These are phyloP conservation scores for Aspergillus brunneoviolaceus DNA, from an alignment of 2,329 filamentous ascomycete genomes.

Conservation along the genomic window DNA sequence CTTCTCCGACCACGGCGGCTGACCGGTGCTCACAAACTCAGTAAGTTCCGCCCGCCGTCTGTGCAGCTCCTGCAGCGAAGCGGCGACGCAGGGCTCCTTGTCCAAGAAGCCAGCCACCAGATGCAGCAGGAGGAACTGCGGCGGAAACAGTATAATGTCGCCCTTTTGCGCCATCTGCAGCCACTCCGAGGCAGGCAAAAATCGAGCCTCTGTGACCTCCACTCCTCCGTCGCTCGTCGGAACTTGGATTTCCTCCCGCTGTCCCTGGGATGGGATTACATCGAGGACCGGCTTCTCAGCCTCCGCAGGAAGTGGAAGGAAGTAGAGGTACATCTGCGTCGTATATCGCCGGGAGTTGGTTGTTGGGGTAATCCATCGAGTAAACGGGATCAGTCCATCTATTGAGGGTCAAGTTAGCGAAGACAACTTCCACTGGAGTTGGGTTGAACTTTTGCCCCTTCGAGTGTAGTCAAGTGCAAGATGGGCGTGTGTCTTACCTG, in stretches of 20 bases:
- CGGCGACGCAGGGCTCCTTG: constrained; percentile 26
- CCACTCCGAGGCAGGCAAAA: constrained; percentile 70
- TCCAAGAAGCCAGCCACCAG: constrained; percentile 53
- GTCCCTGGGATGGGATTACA: constrained; percentile 40
- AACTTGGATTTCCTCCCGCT: constrained; percentile 61
- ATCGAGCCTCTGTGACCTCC: constrained; percentile 73
- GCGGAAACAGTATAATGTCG: constrained; percentile 82
- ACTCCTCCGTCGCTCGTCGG: constrained; percentile 70
- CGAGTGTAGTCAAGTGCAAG: not conserved
- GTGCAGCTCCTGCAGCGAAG: constrained; percentile 29
- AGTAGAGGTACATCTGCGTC: constrained; percentile 96
- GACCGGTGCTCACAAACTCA: constrained; percentile 49
- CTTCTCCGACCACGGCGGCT: constrained; percentile 48
- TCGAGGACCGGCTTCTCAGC: constrained; percentile 30
- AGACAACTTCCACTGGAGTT: too few relatives aligned
- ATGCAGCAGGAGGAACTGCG: constrained; percentile 67
- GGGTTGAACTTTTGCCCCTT: too few relatives aligned
- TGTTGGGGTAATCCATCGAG: constrained; percentile 82
- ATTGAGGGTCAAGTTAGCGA: not conserved
- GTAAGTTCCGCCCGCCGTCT: constrained; percentile 48
- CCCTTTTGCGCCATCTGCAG: constrained; percentile 61
- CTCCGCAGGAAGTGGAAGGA: constrained; percentile 63
- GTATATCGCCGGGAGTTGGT: constrained; percentile 75
- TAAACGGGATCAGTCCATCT: constrained; percentile 76
- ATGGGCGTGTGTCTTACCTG: constrained; percentile 44